Conservation (phyloP, 345 rosid species). For the Jatropha curcas region DNA sequence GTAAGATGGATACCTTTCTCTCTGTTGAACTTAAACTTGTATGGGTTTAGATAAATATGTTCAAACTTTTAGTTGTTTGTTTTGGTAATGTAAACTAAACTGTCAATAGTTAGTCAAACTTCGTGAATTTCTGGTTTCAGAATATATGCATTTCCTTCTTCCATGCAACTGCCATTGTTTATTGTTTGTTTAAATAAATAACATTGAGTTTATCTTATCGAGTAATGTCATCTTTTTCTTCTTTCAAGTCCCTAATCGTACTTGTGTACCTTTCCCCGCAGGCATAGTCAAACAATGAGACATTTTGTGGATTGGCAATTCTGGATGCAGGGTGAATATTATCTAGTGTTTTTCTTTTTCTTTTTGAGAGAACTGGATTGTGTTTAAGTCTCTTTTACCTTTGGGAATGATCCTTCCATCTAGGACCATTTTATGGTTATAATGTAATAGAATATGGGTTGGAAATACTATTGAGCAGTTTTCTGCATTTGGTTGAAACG, state of each 20-base stretch:
- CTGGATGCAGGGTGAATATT: slow-evolving; percentile 70
- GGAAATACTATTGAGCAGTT: slow-evolving; percentile 23
- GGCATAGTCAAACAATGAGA: slow-evolving; percentile 36
- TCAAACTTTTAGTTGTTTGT: background rate
- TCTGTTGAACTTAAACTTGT: background rate
- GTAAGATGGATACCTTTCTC: background rate
- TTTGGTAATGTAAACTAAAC: no score
- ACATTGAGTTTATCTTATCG: no score
- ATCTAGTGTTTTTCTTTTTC: slow-evolving; percentile 32
- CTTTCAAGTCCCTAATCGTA: background rate
- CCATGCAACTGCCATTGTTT: no score
- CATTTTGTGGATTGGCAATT: slow-evolving; percentile 31
- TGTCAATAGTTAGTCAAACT: background rate
- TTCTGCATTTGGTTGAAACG: slow-evolving; percentile 15
- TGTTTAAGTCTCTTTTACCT: slow-evolving; percentile 13
- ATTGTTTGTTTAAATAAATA: no score
- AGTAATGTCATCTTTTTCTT: no score
- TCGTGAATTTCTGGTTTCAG: background rate
- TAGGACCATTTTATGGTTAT: slow-evolving; percentile 27
- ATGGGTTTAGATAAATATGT: background rate
- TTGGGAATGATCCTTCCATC: slow-evolving; percentile 9
- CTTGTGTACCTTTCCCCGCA: slow-evolving; percentile 12
- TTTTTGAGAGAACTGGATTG: slow-evolving; percentile 23
- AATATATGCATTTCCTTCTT: no score
- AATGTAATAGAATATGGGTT: slow-evolving; percentile 32